Percentiles rank a stretch among this genome's conserved stretches.
These are phyloP conservation scores for Epicoccum sorghinum DNA, from an alignment of 2,329 filamentous ascomycete species.

Conservation along the genomic window DNA sequence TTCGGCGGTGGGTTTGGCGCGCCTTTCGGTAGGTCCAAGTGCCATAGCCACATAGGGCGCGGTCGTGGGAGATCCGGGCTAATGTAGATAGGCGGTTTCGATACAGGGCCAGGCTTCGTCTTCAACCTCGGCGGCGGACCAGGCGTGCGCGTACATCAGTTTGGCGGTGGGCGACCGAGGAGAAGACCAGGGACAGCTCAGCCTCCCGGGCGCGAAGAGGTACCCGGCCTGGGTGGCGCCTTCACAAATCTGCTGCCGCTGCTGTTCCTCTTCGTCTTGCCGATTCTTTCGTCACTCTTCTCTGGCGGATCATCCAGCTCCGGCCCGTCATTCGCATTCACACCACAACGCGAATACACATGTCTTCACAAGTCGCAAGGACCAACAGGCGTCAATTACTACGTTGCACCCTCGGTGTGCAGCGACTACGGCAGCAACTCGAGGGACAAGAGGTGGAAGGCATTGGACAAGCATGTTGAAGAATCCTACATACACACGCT, in stretches of 20 bases:
- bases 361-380: constrained; percentile 70
- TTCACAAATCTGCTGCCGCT: constrained; percentile 83
- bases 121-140: constrained; percentile 94
- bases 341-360: constrained; percentile 74
- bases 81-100: constrained; percentile 62
- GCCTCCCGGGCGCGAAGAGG: constrained; percentile 58
- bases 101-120: constrained; percentile 84
- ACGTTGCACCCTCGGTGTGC: constrained; percentile 79
- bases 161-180: constrained; percentile 80
- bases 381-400: constrained; percentile 80
- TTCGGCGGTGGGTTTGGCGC: constrained; percentile 79
- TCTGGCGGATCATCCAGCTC: constrained; percentile 56
- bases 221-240: constrained; percentile 57
- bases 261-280: constrained; percentile 80
- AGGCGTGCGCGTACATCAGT: constrained; percentile 92
- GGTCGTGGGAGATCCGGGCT: constrained; percentile 9
- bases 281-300: constrained; percentile 82
- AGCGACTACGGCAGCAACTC: constrained; percentile 62
- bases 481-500: constrained; percentile 71
- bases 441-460: constrained; percentile 66
- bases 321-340: constrained; percentile 77
- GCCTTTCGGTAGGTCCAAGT: constrained; percentile 64
- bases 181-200: constrained; percentile 69
- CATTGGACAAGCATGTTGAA: constrained; percentile 81
- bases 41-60: constrained; percentile 13